Percentiles rank a stretch among this genome's conserved stretches.
These are phyloP conservation scores for Heteromeles arbutifolia DNA, from an alignment of 306 rosid genomes.

Conservation along the genomic window DNA sequence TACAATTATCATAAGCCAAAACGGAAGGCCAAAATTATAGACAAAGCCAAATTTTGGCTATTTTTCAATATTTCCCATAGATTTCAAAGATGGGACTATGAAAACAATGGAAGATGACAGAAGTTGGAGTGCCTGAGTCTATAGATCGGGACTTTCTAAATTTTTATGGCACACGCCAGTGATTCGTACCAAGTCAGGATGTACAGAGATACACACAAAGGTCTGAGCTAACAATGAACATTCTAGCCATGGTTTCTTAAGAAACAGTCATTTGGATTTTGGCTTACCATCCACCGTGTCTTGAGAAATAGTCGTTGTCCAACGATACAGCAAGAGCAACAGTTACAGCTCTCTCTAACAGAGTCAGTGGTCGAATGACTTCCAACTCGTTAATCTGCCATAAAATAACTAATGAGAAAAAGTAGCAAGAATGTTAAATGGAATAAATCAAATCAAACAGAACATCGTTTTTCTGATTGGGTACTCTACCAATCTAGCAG, in stretches of 20 bases:
- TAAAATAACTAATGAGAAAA: background rate
- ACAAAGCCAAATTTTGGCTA: background rate
- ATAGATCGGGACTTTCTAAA: background rate
- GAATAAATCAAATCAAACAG: background rate
- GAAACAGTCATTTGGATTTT: background rate
- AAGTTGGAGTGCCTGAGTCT: background rate
- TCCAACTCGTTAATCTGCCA: slow-evolving; percentile 78
- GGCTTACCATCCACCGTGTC: slow-evolving; percentile 93
- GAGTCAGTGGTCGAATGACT: slow-evolving; percentile 58
- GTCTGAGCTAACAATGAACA: background rate
- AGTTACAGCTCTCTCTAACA: slow-evolving; percentile 87
- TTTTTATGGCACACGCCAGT: background rate
- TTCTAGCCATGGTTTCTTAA: background rate
- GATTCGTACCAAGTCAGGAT: background rate
- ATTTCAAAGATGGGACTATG: background rate
- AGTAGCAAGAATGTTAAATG: background rate
- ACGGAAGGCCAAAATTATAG: background rate
- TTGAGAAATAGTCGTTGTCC: slow-evolving; percentile 93
- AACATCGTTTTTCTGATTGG: background rate
- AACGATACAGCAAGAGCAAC: slow-evolving; percentile 96
- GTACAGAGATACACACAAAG: background rate
- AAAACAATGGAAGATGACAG: background rate
- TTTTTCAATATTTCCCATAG: no score
- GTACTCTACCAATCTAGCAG: slow-evolving; percentile 50
- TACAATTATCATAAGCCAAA: background rate